A percentile compares a stretch with the other conserved stretches of the same genome.
Evolutionary conservation across 176 grass and related monocot species (phyloP).

Genomic region (Thalia dealbata): DNA sequence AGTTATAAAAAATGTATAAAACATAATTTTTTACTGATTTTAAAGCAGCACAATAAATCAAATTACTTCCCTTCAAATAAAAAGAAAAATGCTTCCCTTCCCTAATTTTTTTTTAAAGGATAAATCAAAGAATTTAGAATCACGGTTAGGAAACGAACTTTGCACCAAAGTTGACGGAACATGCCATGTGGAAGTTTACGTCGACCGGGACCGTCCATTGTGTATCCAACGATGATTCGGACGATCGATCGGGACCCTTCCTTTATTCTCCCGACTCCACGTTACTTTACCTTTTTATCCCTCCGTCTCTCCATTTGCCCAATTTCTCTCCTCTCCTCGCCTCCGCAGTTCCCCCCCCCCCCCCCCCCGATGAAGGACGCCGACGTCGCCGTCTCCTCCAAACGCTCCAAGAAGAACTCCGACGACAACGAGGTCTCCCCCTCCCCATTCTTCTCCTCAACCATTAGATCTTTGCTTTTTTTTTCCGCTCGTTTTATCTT

Average conservation of each 20-base stretch:
- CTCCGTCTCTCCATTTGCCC: not conserved
- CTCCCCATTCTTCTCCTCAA: not conserved
- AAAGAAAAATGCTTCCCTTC: too few species aligned
- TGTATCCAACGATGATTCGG: not conserved
- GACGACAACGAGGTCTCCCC: not conserved
- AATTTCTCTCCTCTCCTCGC: not conserved
- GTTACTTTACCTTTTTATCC: not conserved
- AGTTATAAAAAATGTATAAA: too few species aligned
- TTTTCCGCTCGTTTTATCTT: not conserved
- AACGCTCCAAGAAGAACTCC: slow-evolving; percentile 2
- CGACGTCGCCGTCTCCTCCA: not conserved
- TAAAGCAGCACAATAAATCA: too few species aligned
- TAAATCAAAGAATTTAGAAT: too few species aligned
- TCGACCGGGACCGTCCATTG: not conserved
- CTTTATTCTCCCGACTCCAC: not conserved
- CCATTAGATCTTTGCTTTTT: not conserved
- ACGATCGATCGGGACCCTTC: not conserved
- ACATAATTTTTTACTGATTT: too few species aligned
- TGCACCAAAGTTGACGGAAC: not conserved
- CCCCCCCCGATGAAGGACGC: not conserved
- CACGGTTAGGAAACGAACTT: too few species aligned
- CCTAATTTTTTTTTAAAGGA: too few species aligned
- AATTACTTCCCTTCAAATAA: too few species aligned
- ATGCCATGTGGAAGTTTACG: not conserved
- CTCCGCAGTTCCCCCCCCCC: not conserved